Percentiles rank a stretch among this genome's conserved stretches.
phyloP scores from a whole-genome alignment of 2,329 filamentous ascomycete genomes.

The Trichoderma sp. region DNA sequence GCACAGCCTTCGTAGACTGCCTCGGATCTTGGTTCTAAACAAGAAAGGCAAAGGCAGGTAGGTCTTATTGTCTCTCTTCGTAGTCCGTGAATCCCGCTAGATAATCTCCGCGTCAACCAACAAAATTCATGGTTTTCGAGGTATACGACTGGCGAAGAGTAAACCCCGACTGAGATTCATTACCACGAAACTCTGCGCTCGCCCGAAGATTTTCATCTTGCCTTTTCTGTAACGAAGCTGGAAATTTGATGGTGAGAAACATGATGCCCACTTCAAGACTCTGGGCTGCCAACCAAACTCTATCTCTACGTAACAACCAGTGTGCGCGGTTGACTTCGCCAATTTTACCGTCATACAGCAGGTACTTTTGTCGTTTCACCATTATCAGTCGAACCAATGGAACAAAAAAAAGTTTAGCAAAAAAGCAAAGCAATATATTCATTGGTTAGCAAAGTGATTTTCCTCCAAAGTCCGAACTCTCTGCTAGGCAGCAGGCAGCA shows the following conservation, averaged over 20 bases:
- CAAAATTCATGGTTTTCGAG: slow-evolving; percentile 70
- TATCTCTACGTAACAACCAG: not conserved
- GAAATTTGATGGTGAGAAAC: slow-evolving; percentile 86
- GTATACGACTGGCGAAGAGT: slow-evolving; percentile 92
- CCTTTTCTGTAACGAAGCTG: slow-evolving; percentile 58
- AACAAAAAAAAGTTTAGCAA: not conserved
- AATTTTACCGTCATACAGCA: too few species aligned
- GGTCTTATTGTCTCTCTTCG: not conserved
- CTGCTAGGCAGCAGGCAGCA: not conserved
- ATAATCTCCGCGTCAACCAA: slow-evolving; percentile 84
- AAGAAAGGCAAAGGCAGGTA: slow-evolving; percentile 11
- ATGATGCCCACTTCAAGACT: slow-evolving; percentile 35
- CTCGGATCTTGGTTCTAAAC: not conserved
- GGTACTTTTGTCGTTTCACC: not conserved
- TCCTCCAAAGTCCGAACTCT: not conserved
- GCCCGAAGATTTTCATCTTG: slow-evolving; percentile 77
- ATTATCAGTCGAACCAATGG: not conserved
- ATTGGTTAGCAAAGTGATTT: not conserved
- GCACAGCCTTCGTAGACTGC: slow-evolving; percentile 6
- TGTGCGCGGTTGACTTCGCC: not conserved
- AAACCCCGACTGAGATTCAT: slow-evolving; percentile 48
- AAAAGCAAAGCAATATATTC: slow-evolving; percentile 10
- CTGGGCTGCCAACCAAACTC: not conserved
- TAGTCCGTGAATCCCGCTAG: slow-evolving; percentile 55
- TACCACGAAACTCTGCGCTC: slow-evolving; percentile 58